Base-by-base conservation (phyloP, 805 yeast genomes). In the Grigorovia transvaalensis region DNA sequence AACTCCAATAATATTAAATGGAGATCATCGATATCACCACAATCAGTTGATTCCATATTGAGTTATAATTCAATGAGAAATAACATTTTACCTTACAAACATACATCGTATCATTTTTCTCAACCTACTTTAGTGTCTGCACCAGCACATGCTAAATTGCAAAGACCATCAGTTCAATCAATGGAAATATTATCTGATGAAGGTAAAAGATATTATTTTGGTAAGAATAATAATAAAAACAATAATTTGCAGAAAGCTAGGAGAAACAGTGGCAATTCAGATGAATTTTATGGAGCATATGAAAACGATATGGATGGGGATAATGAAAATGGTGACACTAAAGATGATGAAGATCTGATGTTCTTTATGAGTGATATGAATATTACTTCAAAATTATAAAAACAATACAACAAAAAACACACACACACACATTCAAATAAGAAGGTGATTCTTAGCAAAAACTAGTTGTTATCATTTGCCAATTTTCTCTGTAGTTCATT, bases 341-440 rank as follows among this genome's bases (percentile, higher is more conserved):
- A 79, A 35, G 85, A 79, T 23, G 87, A 82, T 51, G 88, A 82
- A 55, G 87, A 82, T 49, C 67, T 84, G 52, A 67, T 82, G 47
- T 82, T 82, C 64, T 77, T 85, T 20, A 82, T 82, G 88, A 83
- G 88, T 62, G 88, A 83, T 59, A 82, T 83, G 87, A 79, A 77
- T 59, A 61, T 76, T 15, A 66, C 73, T 18, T 45, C 47, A n/a
- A 38, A 38, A 38, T 38, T 38, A 38, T 38, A 38, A 38, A 15
- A 15, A 15, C 2, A 38, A 38, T 4, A 33, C 2, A 12, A 33
- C 4, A 12, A 33, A 33, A 33, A 33, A 8, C n/a, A n/a, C n/a
- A n/a, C n/a, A n/a, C n/a, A n/a, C n/a, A n/a, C n/a, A n/a, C n/a
- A 12, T 12, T 33, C 27, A 23, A 23, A 23, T 6, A 23, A 23